Evolutionary conservation across 2,329 filamentous ascomycete genomes (phyloP).

Genomic region (Fusarium phyllophilum): DNA sequence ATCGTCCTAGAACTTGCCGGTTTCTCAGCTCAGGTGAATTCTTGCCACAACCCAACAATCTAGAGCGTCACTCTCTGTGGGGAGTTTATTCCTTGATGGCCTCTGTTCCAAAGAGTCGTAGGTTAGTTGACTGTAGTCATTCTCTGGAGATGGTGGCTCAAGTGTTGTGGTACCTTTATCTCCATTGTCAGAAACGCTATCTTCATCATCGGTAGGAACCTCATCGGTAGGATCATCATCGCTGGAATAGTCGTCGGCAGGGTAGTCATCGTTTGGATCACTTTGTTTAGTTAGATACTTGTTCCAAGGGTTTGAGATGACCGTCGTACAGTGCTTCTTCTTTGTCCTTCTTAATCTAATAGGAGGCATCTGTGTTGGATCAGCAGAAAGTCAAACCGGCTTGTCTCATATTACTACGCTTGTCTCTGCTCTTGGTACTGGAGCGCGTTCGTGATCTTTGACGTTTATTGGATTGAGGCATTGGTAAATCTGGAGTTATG

Average conservation of each 20-base stretch:
- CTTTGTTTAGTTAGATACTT: background rate
- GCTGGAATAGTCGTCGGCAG: background rate
- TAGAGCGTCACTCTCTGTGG: background rate
- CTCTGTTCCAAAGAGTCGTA: background rate
- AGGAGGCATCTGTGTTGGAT: background rate
- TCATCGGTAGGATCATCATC: background rate
- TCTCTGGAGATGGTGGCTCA: background rate
- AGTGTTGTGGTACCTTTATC: background rate
- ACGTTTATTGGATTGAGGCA: background rate
- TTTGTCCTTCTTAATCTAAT: background rate
- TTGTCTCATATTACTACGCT: background rate
- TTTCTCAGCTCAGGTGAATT: background rate
- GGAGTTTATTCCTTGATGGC: background rate
- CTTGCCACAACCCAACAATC: background rate
- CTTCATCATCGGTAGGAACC: background rate
- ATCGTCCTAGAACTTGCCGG: background rate
- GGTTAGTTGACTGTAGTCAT: background rate
- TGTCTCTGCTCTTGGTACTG: no score
- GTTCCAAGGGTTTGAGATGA: no score
- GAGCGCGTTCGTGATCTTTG: no score
- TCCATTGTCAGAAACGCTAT: background rate
- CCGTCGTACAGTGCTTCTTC: background rate
- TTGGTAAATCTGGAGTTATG: background rate
- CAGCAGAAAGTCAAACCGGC: background rate
- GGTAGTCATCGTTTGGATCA: background rate